Conservation (phyloP, 129 eudicot species). For the Lonicera japonica region DNA sequence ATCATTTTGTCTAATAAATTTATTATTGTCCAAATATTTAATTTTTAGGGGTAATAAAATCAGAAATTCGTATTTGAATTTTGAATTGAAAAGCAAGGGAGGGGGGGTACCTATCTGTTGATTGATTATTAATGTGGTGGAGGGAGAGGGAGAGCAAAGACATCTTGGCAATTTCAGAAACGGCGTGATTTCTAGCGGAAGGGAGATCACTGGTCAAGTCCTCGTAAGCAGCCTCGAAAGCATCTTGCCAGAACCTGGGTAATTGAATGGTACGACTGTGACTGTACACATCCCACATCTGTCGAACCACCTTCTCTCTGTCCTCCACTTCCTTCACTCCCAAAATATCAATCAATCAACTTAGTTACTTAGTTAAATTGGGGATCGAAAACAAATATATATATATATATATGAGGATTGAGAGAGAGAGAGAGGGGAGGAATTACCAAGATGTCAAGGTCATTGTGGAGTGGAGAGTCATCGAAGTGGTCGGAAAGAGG, state of each 20-base stretch:
- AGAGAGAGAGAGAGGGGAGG: slow-evolving; percentile 1
- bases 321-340: slow-evolving; percentile 71
- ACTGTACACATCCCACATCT: slow-evolving; percentile 79
- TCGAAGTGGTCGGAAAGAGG: slow-evolving; percentile 33
- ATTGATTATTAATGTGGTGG: slow-evolving; percentile 24
- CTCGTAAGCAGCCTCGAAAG: slow-evolving; percentile 82
- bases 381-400: neutral
- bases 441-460: slow-evolving; percentile 67
- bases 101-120: slow-evolving; percentile 17
- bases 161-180: slow-evolving; percentile 82
- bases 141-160: slow-evolving; percentile 46
- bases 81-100: neutral
- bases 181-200: slow-evolving; percentile 38
- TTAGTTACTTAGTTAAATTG: neutral
- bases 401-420: neutral
- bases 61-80: too few species aligned
- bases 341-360: slow-evolving; percentile 4
- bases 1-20: too few species aligned
- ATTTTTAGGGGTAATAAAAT: too few species aligned
- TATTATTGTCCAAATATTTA: too few species aligned
- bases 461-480: slow-evolving; percentile 42
- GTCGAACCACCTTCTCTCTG: slow-evolving; percentile 73
- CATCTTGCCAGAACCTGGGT: slow-evolving; percentile 77
- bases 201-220: slow-evolving; percentile 59
- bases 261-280: slow-evolving; percentile 43